Evolutionary conservation across 805 yeast genomes (phyloP), one percentile per base, ranked within the genome.

Genomic region (Teunomyces pallodes): DNA sequence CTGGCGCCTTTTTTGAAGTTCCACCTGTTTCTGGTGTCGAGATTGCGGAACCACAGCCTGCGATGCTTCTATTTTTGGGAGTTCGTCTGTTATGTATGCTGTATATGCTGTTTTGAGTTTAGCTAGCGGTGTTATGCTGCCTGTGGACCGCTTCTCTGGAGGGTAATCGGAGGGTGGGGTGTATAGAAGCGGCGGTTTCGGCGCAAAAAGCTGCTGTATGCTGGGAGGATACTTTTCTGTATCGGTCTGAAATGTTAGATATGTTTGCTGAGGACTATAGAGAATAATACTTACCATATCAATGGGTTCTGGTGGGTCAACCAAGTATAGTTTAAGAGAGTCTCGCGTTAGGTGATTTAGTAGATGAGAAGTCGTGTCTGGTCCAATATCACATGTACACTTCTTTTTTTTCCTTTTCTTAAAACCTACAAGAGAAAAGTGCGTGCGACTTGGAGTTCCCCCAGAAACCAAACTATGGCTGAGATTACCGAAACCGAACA

Each of bases 151-250:
- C 10, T 67, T 40, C 28, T 72, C 77, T 1, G 77, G 69, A 0
- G 81, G 72, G 51, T 69, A 68, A 56, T 84, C 91, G 2, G 65
- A 57, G 0, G 83, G 83, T 28, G 58, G 65, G 8, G 74, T 60
- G 53, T 72, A 76, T 30, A 74, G 70, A n/a, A 81, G 61, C 27
- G 87, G 87, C 9, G 81, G 79, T 36, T 77, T 71, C 4, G 87
- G 84, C 5, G 72, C 70, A 57, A 84, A 84, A 26, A 83, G 72
- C 57, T 75, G 72, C 47, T 76, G 79, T 38, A 83, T 67, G 35
- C 66, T 67, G 5, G 62, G 57, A 0, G 77, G 77, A 49, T 70
- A 74, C 54, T 58, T 61, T n/a, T 44, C 41, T 42, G 50, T 43
- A 33, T 46, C 52, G 13, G 46, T 43, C 49, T 44, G 9, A 20